Evolutionary conservation across 495 filamentous ascomycete genomes (phyloP).

Genomic region (Saxispiralis lemnorum): DNA sequence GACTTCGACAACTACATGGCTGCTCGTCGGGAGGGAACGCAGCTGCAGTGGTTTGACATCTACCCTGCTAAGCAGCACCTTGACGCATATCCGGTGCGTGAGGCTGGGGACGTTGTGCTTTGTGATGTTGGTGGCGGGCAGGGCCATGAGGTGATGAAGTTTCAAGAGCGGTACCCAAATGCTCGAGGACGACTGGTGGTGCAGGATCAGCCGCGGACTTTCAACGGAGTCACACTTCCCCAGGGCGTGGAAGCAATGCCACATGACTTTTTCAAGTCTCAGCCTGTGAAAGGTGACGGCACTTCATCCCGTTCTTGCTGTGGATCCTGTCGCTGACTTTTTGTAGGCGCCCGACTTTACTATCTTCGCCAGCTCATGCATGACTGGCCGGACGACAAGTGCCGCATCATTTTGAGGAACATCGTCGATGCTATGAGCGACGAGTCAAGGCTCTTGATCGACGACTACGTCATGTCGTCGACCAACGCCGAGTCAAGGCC

Average conservation of each 20-base stretch:
- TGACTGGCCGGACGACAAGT: slow-evolving; percentile 12
- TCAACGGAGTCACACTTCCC: too few species aligned
- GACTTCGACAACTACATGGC: slow-evolving; percentile 9
- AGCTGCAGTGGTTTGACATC: slow-evolving; percentile 8
- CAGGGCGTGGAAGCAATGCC: too few species aligned
- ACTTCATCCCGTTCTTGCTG: slow-evolving; percentile 8
- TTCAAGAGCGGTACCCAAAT: too few species aligned
- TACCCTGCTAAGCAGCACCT: slow-evolving; percentile 3
- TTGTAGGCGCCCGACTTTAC: slow-evolving; percentile 9
- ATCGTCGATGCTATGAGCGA: slow-evolving; percentile 5
- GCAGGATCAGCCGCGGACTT: too few species aligned
- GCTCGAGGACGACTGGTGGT: too few species aligned
- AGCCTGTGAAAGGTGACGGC: too few species aligned
- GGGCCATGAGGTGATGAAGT: too few species aligned
- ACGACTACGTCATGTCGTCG: slow-evolving; percentile 4
- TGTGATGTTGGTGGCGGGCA: slow-evolving; percentile 12
- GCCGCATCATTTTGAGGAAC: slow-evolving; percentile 1
- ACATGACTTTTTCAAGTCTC: too few species aligned
- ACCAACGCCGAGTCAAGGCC: neutral
- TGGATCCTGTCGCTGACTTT: slow-evolving; percentile 7
- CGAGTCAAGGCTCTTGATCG: slow-evolving; percentile 8
- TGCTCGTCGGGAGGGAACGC: neutral
- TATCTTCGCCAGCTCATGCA: slow-evolving; percentile 10
- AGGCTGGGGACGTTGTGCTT: neutral
- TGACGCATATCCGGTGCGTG: neutral